Base-by-base conservation (phyloP, 1,139 yeast genomes). In the Pichia sp. region DNA sequence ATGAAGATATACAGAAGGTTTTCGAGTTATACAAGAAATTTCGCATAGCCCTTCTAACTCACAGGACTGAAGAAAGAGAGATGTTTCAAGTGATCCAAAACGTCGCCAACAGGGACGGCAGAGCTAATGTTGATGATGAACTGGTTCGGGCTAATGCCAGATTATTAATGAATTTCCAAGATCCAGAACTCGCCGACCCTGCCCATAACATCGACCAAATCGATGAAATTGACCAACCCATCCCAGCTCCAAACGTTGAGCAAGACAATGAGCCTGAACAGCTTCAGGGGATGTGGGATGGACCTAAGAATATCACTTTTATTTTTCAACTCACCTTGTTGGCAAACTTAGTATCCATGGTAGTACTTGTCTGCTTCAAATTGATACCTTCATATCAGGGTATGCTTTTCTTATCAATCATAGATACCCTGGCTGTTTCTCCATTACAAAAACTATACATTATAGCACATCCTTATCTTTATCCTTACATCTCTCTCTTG, bases 331-430 rank as follows among this genome's bases (percentile, higher is more conserved):
- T 63, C 7, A 63, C 68, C 2, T 52, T 59, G 7, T 65, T 74
- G 29, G 70, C 80, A 40, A 77, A 82, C 58, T 61, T 74, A 1
- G 67, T 79, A 29, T 71, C 80, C 8, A 66, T 78, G 0, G 67
- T 72, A 1, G 78, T 77, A 53, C 64, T 83, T 49, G 71, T 78
- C 41, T 53, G 74, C 5, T 72, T 81, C 3, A 85, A 83, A 62
- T 71, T 80, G 42, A 60, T 82, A 2, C 90, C 90, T 1, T 79
- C 83, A 6, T 49, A 38, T 29, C 5, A 40, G 8, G 56, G 56
- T n/a, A 30, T 48, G 13, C 29, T 51, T 4, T 48, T 44, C 32
- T 19, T 47, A 7, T n/a, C 29, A 5, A n/a, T 41, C 2, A 6
- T 51, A 13, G 50, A 47, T 32, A n/a, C 31, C 16, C 5, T 41